These are phyloP conservation scores for Lentinula guzmanii DNA, from an alignment of 768 basidiomycete genomes.

Conservation along the genomic window DNA sequence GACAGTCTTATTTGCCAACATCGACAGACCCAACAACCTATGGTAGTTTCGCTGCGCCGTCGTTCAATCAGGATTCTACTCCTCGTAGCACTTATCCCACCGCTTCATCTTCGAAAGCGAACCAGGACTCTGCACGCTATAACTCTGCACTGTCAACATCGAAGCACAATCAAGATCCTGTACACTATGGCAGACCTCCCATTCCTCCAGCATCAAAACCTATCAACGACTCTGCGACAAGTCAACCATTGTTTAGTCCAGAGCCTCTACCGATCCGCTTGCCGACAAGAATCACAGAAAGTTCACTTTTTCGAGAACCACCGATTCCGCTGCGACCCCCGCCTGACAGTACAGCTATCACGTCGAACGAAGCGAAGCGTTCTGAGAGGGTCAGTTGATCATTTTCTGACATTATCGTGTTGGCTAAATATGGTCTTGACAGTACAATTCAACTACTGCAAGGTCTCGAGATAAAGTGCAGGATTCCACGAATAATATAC, in stretches of 20 bases:
- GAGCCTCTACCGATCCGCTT: neutral
- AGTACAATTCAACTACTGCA: neutral
- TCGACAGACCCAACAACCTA: neutral
- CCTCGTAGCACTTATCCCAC: neutral
- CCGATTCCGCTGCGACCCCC: neutral
- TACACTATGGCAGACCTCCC: neutral
- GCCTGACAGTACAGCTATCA: neutral
- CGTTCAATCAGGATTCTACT: neutral
- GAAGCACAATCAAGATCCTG: neutral
- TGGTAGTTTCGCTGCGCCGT: neutral
- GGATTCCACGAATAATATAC: neutral
- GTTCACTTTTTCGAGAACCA: neutral
- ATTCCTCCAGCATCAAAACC: neutral
- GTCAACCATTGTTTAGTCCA: neutral
- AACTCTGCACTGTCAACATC: neutral
- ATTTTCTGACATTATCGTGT: neutral
- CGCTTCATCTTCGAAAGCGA: neutral
- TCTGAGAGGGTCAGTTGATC: neutral
- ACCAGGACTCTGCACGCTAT: neutral
- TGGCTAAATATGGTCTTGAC: neutral
- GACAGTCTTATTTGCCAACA: neutral
- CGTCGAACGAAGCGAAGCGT: neutral
- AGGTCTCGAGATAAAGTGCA: neutral
- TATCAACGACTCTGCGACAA: neutral
- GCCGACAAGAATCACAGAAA: neutral